Evolutionary conservation across 2,329 filamentous ascomycete genomes (phyloP), one percentile per base, ranked within the genome.

Genomic region (Zarea fungicola): DNA sequence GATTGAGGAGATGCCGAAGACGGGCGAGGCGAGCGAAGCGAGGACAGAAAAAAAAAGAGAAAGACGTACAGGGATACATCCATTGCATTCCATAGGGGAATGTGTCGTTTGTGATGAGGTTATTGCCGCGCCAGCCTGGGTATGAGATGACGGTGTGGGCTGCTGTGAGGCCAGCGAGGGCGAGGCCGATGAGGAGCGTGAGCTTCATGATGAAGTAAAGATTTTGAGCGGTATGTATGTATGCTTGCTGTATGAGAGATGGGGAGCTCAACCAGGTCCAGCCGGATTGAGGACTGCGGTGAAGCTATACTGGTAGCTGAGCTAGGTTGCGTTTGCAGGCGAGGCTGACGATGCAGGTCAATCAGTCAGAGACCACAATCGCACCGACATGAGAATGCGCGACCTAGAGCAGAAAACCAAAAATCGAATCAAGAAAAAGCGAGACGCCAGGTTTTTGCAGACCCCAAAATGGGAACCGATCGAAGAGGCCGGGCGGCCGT

Each of bases 51-150:
- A n/a, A 10, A 21, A 48, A 35, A 26, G 29, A 50, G 41, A 43
- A 45, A 21, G 16, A 73, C 88, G 71, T 74, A 96, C 90, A 96
- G 67, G 91, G 90, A 73, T 95, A 96, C 65, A 84, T 83, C 90
- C 90, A 96, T 72, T 95, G 87, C 87, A 93, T 92, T 69, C 90
- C 91, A 57, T 87, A 95, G 2, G 90, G 90, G 58, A 81, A 93
- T 1, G 78, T 83, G 3, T 80, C 81, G 65, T 89, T 95, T 36
- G 84, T 86, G 62, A 85, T 78, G 54, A 95, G 79, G 64, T 89
- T 95, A 73, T 95, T 84, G 55, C 89, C 90, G 77, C 90, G 73
- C 83, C 86, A 92, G 57, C 87, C 87, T 0, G 89, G 90, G 63
- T 95, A 95, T 54, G 84, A 84, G 65, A 95, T 85, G 62, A 95